Conservation (phyloP, 1,139 yeast species). For the Blastobotrys ciferrii region DNA sequence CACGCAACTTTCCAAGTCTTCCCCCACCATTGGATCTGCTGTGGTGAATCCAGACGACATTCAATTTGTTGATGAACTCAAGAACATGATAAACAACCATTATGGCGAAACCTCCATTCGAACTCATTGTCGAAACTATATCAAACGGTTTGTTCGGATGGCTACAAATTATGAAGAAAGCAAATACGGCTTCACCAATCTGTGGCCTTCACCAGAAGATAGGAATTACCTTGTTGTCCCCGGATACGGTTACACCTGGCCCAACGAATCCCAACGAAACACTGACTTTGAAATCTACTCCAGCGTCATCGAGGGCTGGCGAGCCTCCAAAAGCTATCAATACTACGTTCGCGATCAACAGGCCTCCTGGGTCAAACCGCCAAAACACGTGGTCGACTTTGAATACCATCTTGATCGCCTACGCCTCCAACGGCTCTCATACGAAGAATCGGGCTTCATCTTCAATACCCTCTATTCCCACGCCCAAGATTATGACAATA, state of each 20-base stretch:
- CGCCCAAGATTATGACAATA: conserved; percentile 34
- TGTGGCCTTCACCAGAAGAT: conserved; percentile 32
- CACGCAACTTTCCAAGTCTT: conserved; percentile 15
- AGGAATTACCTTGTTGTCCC: conserved; percentile 28
- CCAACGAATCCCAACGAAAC: conserved; percentile 28
- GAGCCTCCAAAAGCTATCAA: conserved; percentile 32
- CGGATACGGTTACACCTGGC: conserved; percentile 38
- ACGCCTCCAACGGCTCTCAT: conserved; percentile 28
- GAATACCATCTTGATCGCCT: conserved; percentile 36
- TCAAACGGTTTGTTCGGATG: conserved; percentile 35
- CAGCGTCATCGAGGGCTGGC: conserved; percentile 38
- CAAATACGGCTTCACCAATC: conserved; percentile 32
- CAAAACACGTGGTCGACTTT: conserved; percentile 34
- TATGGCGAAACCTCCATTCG: conserved; percentile 37
- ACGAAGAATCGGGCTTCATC: conserved; percentile 34
- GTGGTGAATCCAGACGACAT: conserved; percentile 29
- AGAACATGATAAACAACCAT: conserved; percentile 35
- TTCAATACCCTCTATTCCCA: conserved; percentile 30
- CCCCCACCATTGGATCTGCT: conserved; percentile 13
- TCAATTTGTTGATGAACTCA: conserved; percentile 35
- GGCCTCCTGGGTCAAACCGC: conserved; percentile 25
- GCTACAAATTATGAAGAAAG: conserved; percentile 35
- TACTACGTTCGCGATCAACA: conserved; percentile 29
- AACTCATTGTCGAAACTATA: conserved; percentile 34
- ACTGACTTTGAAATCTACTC: conserved; percentile 31